These are phyloP conservation scores for Rhodotorula paludigena DNA, from an alignment of 768 basidiomycete species.

Conservation along the genomic window DNA sequence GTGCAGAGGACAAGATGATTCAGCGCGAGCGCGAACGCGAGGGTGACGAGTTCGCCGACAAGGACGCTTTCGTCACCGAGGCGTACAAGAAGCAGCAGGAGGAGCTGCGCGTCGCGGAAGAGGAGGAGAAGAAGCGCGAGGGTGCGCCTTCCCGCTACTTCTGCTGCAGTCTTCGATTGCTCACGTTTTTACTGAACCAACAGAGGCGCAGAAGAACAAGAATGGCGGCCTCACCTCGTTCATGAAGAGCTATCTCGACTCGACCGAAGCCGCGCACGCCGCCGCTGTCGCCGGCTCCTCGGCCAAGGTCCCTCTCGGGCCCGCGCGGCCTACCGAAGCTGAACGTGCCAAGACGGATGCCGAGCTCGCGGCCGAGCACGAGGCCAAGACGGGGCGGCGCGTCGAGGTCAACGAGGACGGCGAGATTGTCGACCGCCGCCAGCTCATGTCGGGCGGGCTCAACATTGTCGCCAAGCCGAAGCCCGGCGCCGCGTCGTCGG, in stretches of 20 bases:
- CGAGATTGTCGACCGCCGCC: slow-evolving; percentile 92
- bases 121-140: slow-evolving; percentile 82
- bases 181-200: background rate
- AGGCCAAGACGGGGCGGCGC: slow-evolving; percentile 68
- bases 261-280: slow-evolving; percentile 56
- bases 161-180: background rate
- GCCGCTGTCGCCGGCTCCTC: slow-evolving; percentile 62
- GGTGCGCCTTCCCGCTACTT: slow-evolving; percentile 53
- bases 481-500: slow-evolving; percentile 56
- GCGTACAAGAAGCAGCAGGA: slow-evolving; percentile 96
- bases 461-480: slow-evolving; percentile 70
- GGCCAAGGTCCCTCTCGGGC: slow-evolving; percentile 42
- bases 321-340: background rate
- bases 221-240: slow-evolving; percentile 46
- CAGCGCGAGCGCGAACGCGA: slow-evolving; percentile 87
- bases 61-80: slow-evolving; percentile 95
- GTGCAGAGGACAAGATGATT: slow-evolving; percentile 98
- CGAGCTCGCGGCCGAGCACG: slow-evolving; percentile 62
- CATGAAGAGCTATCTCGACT: slow-evolving; percentile 48
- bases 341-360: slow-evolving; percentile 58
- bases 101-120: slow-evolving; percentile 80
- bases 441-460: slow-evolving; percentile 81
- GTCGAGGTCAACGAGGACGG: slow-evolving; percentile 96
- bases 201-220: slow-evolving; percentile 46
- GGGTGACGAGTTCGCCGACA: slow-evolving; percentile 88